Evolutionary conservation across 2,329 filamentous ascomycete genomes (phyloP).

Genomic region (Thelonectria blattea): DNA sequence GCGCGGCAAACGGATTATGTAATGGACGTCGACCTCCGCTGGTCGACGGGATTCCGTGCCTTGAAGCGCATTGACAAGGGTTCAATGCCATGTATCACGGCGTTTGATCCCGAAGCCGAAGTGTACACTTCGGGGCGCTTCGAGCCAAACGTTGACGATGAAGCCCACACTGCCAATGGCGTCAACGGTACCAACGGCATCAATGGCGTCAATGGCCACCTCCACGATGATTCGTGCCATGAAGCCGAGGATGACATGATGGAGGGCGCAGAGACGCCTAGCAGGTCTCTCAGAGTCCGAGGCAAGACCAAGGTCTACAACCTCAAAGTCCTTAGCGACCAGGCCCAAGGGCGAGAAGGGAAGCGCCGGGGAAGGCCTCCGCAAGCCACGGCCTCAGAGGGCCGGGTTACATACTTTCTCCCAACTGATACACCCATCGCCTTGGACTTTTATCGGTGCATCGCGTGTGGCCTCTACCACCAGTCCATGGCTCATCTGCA

Average conservation of each 20-base stretch:
- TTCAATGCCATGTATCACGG: constrained; percentile 53
- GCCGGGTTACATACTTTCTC: constrained; percentile 53
- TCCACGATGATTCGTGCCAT: constrained; percentile 41
- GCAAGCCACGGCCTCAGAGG: constrained; percentile 43
- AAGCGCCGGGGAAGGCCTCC: constrained; percentile 45
- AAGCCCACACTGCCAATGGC: constrained; percentile 19
- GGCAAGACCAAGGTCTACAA: constrained; percentile 62
- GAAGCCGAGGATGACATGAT: constrained; percentile 52
- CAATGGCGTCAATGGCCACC: constrained; percentile 26
- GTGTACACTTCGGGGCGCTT: constrained; percentile 33
- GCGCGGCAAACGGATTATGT: constrained; percentile 50
- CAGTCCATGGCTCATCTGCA: constrained; percentile 55
- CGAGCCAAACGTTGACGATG: constrained; percentile 30
- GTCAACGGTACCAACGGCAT: constrained; percentile 17
- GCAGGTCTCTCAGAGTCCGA: constrained; percentile 56
- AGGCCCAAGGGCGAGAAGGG: constrained; percentile 59
- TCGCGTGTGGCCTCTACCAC: constrained; percentile 56
- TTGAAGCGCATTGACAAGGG: constrained; percentile 46
- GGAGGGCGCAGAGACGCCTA: constrained; percentile 58
- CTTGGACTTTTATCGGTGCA: constrained; percentile 57
- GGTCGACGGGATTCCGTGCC: constrained; percentile 50
- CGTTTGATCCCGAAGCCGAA: constrained; percentile 45
- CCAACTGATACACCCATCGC: constrained; percentile 52
- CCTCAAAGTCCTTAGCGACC: constrained; percentile 63
- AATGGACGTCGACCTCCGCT: constrained; percentile 56